These are phyloP conservation scores for Tuber calosporum DNA, from an alignment of 495 filamentous ascomycete species.

Conservation along the genomic window DNA sequence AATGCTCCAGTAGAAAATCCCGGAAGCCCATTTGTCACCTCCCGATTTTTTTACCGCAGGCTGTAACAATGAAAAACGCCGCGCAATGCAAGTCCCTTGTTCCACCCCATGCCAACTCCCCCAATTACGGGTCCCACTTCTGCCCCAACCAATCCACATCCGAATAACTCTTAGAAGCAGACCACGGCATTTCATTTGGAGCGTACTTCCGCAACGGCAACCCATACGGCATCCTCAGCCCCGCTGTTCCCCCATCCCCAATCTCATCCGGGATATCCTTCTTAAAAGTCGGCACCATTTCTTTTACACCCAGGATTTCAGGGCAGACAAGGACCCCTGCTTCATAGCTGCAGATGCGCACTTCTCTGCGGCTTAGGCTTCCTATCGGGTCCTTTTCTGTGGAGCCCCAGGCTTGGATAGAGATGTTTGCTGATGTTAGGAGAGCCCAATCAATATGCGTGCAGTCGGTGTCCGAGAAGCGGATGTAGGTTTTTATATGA, in stretches of 20 bases:
- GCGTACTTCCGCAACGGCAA: conserved; percentile 64
- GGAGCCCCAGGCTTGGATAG: conserved; percentile 85
- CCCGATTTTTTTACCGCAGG: no score
- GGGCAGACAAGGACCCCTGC: conserved; percentile 84
- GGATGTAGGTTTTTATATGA: conserved; percentile 85
- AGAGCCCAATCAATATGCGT: conserved; percentile 74
- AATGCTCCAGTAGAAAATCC: no score
- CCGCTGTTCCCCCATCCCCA: conserved; percentile 45
- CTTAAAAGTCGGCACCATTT: conserved; percentile 65
- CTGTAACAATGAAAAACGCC: not conserved
- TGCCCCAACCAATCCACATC: conserved; percentile 67
- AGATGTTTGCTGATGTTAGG: conserved; percentile 77
- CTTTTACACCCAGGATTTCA: conserved; percentile 52
- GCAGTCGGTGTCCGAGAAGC: conserved; percentile 51
- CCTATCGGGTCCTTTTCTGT: conserved; percentile 47
- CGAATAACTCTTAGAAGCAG: conserved; percentile 54
- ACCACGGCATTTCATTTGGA: conserved; percentile 66
- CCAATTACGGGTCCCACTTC: conserved; percentile 45
- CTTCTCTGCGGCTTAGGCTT: conserved; percentile 46
- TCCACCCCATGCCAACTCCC: conserved; percentile 1
- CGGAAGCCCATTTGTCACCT: no score
- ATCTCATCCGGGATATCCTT: conserved; percentile 48
- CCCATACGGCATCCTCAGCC: conserved; percentile 76
- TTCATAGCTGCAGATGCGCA: conserved; percentile 74
- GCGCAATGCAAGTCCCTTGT: not conserved